Conservation (phyloP, 2,329 filamentous ascomycete genomes). For the Aureobasidium uvarum region DNA sequence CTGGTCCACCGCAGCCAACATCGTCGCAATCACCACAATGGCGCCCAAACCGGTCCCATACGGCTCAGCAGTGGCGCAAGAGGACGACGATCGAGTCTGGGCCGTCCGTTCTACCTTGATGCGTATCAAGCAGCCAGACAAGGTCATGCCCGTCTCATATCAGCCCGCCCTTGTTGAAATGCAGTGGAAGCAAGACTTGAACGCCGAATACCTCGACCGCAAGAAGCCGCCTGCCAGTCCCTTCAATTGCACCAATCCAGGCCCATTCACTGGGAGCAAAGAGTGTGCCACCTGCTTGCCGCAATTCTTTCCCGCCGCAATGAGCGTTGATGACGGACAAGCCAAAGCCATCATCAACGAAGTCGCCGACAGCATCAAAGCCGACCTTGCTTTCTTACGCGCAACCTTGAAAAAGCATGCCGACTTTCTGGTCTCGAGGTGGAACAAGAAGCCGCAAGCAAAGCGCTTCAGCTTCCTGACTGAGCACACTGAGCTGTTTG, state of each 20-base stretch:
- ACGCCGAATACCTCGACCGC: background rate
- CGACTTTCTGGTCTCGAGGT: constrained; percentile 6
- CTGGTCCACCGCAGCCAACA: background rate
- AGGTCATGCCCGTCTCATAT: background rate
- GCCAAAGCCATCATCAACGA: background rate
- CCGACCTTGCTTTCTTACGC: constrained; percentile 1
- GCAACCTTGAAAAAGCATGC: background rate
- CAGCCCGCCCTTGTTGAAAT: background rate
- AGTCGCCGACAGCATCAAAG: background rate
- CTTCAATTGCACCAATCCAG: constrained; percentile 1
- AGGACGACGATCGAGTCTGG: background rate
- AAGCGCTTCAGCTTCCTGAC: background rate
- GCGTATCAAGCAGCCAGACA: constrained; percentile 1
- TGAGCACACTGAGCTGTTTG: background rate
- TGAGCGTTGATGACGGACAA: background rate
- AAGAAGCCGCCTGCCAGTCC: constrained; percentile 6
- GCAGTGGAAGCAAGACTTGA: background rate
- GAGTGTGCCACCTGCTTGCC: constrained; percentile 7
- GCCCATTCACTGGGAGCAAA: background rate
- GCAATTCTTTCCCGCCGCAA: constrained; percentile 2
- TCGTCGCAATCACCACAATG: background rate
- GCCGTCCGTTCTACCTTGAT: constrained; percentile 1
- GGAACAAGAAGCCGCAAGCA: constrained; percentile 7
- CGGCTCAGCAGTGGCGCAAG: background rate
- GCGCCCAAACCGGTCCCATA: background rate